phyloP scores from a whole-genome alignment of 2,329 filamentous ascomycete genomes.

The Neofusicoccum sp. region DNA sequence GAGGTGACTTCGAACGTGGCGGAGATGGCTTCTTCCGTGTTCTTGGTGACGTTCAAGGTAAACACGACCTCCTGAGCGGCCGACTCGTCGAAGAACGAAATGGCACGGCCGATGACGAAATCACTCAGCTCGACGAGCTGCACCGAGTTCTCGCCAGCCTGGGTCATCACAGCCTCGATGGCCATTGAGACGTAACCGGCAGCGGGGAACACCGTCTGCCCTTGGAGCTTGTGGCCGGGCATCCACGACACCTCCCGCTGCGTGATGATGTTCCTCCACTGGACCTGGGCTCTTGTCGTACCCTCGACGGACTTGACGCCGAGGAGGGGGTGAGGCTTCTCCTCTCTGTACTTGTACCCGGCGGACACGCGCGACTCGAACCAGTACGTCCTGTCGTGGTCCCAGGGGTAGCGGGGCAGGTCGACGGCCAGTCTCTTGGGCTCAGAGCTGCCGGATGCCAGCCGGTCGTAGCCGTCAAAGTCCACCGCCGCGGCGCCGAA shows the following conservation, averaged over 20 bases:
- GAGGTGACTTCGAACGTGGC: neutral
- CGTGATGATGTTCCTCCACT: conserved; percentile 29
- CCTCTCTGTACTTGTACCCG: conserved; percentile 23
- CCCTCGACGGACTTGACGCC: conserved; percentile 25
- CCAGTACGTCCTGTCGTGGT: conserved; percentile 30
- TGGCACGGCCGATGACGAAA: conserved; percentile 23
- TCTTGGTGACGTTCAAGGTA: neutral
- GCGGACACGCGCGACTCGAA: conserved; percentile 14
- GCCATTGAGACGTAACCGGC: conserved; percentile 49
- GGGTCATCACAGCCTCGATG: conserved; percentile 35
- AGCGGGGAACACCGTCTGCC: conserved; percentile 47
- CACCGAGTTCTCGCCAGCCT: conserved; percentile 19
- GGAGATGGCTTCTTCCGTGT: neutral
- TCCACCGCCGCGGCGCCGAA: conserved; percentile 24
- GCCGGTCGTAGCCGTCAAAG: conserved; percentile 28
- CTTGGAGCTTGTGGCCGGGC: conserved; percentile 27
- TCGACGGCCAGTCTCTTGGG: conserved; percentile 24
- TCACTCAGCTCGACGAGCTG: conserved; percentile 24
- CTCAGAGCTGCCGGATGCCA: neutral
- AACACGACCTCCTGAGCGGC: conserved; percentile 4
- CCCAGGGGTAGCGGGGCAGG: conserved; percentile 32
- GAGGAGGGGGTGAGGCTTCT: conserved; percentile 27
- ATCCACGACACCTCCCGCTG: conserved; percentile 27
- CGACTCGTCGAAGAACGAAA: conserved; percentile 23
- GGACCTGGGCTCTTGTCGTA: conserved; percentile 26